A percentile compares a stretch with the other conserved stretches of the same genome.
Conservation (phyloP, 83 land plant genomes). For the Isoetes engelmannii region DNA sequence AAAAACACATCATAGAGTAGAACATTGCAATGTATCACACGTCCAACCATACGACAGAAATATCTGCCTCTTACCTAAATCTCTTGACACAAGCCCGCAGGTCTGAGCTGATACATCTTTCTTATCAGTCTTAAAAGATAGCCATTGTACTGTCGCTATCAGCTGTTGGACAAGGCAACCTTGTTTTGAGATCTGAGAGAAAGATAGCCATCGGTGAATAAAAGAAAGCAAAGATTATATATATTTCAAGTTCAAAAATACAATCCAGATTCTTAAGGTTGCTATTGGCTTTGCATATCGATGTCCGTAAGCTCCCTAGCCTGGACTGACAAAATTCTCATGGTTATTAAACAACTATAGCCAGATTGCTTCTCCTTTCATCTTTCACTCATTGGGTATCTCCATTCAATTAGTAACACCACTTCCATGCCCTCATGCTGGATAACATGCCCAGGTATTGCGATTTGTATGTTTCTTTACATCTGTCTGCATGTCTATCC, state of each 20-base stretch:
- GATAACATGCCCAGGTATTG: too few species aligned
- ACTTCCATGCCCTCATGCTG: too few species aligned
- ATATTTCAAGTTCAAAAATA: not conserved
- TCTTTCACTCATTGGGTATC: not conserved
- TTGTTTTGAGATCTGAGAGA: not conserved
- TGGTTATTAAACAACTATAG: not conserved
- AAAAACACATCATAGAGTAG: too few species aligned
- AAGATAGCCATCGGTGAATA: not conserved
- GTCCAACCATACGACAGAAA: too few species aligned
- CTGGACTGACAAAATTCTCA: not conserved
- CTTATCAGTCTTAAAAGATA: slow-evolving; percentile 4
- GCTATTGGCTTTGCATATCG: too few species aligned
- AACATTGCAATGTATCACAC: too few species aligned
- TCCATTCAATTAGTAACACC: too few species aligned
- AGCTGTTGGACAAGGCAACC: slow-evolving; percentile 25
- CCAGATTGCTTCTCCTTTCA: not conserved
- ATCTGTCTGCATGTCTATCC: too few species aligned
- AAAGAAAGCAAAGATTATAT: not conserved
- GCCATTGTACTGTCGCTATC: slow-evolving; percentile 20
- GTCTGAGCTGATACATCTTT: slow-evolving; percentile 32
- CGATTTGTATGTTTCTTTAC: too few species aligned
- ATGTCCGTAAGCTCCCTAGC: not conserved
- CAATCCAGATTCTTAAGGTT: not conserved
- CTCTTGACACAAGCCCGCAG: not conserved
- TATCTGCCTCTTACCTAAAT: too few species aligned